Conservation (phyloP, 768 basidiomycete species). For the Suillus subalutaceus region DNA sequence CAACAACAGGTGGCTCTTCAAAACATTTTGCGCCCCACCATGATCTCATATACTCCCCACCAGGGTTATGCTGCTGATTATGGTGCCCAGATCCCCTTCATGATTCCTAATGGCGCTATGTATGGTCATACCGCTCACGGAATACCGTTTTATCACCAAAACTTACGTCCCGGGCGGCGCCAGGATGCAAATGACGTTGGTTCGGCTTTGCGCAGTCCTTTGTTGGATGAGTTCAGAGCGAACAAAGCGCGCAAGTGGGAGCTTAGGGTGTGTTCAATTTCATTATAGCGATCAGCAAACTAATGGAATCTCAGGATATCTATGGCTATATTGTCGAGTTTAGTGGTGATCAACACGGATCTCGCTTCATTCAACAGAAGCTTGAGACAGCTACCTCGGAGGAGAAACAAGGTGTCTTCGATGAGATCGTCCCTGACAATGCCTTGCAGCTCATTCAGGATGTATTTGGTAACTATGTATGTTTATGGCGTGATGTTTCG, state of each 20-base stretch:
- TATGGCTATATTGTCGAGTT: conserved; percentile 88
- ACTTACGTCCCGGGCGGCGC: conserved; percentile 48
- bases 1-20: conserved; percentile 49
- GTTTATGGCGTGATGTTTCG: conserved; percentile 27
- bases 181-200: conserved; percentile 40
- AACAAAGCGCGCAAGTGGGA: conserved; percentile 84
- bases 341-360: conserved; percentile 94
- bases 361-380: conserved; percentile 94
- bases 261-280: conserved; percentile 55
- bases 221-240: conserved; percentile 84
- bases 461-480: conserved; percentile 95
- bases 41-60: conserved; percentile 39
- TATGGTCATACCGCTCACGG: conserved; percentile 46
- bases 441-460: conserved; percentile 81
- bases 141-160: conserved; percentile 41
- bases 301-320: conserved; percentile 65
- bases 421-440: conserved; percentile 83
- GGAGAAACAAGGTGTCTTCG: conserved; percentile 79
- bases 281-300: not conserved
- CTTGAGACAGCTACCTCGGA: conserved; percentile 76
- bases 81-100: conserved; percentile 46
- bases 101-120: conserved; percentile 45
- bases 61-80: conserved; percentile 56
- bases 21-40: conserved; percentile 43
- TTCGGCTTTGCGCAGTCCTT: conserved; percentile 59